phyloP scores from a whole-genome alignment of 2,329 filamentous ascomycete species.

The Penicillium frequentans region DNA sequence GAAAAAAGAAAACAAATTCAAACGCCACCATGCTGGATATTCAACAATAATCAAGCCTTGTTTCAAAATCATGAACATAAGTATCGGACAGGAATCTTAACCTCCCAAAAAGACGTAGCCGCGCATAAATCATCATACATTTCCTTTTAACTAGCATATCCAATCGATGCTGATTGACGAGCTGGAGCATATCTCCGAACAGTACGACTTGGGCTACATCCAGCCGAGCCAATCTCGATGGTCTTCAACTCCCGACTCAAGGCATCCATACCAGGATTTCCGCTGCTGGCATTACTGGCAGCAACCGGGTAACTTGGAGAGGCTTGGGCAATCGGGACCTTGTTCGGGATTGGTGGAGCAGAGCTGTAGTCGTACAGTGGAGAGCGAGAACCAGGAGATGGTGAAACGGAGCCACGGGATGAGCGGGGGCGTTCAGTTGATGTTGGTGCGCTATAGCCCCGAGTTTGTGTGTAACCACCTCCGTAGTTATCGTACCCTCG shows the following conservation, averaged over 20 bases:
- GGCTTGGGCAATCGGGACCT: slow-evolving; percentile 40
- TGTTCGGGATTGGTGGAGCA: slow-evolving; percentile 44
- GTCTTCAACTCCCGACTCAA: slow-evolving; percentile 59
- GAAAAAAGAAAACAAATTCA: background rate
- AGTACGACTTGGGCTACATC: slow-evolving; percentile 30
- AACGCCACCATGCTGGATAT: slow-evolving; percentile 12
- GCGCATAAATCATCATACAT: slow-evolving; percentile 19
- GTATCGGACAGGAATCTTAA: background rate
- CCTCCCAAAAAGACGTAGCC: slow-evolving; percentile 8
- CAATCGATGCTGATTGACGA: slow-evolving; percentile 25
- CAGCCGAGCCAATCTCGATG: slow-evolving; percentile 49
- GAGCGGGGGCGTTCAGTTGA: slow-evolving; percentile 22
- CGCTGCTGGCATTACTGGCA: slow-evolving; percentile 25
- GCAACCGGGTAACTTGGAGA: slow-evolving; percentile 30
- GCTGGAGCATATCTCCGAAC: slow-evolving; percentile 36
- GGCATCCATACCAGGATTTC: slow-evolving; percentile 42
- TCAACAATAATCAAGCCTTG: slow-evolving; percentile 7
- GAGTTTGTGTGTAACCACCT: slow-evolving; percentile 11
- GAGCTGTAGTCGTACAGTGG: slow-evolving; percentile 33
- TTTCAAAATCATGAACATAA: slow-evolving; percentile 10
- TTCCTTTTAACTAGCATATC: slow-evolving; percentile 28
- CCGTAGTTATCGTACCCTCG: slow-evolving; percentile 17
- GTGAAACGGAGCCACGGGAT: slow-evolving; percentile 32
- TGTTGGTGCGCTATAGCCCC: slow-evolving; percentile 27
- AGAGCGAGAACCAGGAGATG: slow-evolving; percentile 27